phyloP scores from a whole-genome alignment of 2,329 filamentous ascomycete genomes.

The Parastagonospora nodorum region DNA sequence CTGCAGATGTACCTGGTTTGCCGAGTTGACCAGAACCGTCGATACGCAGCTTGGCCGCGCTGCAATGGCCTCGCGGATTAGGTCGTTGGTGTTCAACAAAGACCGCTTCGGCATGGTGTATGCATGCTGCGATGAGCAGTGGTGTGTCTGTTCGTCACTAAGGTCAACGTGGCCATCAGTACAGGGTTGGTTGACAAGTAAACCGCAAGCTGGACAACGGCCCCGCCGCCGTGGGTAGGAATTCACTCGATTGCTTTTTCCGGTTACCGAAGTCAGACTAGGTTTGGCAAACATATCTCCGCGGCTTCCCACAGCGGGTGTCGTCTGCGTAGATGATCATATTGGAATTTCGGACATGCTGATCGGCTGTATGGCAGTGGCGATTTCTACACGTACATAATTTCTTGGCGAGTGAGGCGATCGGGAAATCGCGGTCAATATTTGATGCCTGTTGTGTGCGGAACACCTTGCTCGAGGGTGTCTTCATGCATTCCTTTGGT shows the following conservation, averaged over 20 bases:
- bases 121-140: background rate
- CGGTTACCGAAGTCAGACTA: background rate
- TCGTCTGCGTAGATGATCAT: background rate
- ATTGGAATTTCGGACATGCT: constrained; percentile 1
- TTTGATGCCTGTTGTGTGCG: background rate
- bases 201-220: constrained; percentile 1
- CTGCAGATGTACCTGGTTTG: background rate
- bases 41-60: too few relatives aligned
- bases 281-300: constrained; percentile 1
- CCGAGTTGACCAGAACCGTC: too few relatives aligned
- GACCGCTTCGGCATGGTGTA: too few relatives aligned
- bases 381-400: background rate
- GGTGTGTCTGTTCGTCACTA: background rate
- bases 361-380: constrained; percentile 13
- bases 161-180: background rate
- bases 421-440: background rate
- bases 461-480: constrained; percentile 1
- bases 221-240: constrained; percentile 7
- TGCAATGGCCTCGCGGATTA: too few relatives aligned
- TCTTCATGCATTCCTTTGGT: background rate
- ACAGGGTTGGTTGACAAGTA: background rate
- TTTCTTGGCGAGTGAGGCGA: background rate
- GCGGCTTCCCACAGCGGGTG: background rate
- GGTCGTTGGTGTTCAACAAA: too few relatives aligned
- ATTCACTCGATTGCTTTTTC: constrained; percentile 2